phyloP scores from a whole-genome alignment of 192 early-diverging fungal genomes.

The Mortierella antarctica region DNA sequence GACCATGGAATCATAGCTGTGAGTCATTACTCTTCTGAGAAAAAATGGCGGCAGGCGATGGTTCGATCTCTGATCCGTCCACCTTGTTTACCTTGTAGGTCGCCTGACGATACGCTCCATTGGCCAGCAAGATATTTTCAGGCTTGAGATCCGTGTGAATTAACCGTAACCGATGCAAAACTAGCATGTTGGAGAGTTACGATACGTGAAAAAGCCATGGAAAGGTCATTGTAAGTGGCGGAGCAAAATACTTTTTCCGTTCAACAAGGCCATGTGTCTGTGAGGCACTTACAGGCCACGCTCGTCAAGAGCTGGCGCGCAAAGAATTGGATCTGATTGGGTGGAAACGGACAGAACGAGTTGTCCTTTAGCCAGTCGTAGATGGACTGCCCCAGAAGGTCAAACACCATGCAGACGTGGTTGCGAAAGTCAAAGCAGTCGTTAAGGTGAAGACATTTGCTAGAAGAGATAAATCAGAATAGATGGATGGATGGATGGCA shows the following conservation, averaged over 20 bases:
- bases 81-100: slow-evolving; percentile 54
- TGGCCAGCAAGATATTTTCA: slow-evolving; percentile 88
- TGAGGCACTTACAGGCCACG: slow-evolving; percentile 71
- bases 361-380: slow-evolving; percentile 97
- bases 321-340: slow-evolving; percentile 85
- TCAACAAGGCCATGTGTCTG: no score
- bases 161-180: slow-evolving; percentile 86
- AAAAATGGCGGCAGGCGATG: background rate
- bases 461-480: slow-evolving; percentile 25
- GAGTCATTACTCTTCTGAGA: background rate
- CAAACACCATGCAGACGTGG: slow-evolving; percentile 99
- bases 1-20: background rate
- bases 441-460: slow-evolving; percentile 90
- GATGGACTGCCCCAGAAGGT: slow-evolving; percentile 83
- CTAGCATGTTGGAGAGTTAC: slow-evolving; percentile 22
- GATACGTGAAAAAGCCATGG: background rate
- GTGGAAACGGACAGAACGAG: slow-evolving; percentile 91
- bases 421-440: slow-evolving; percentile 89
- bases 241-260: background rate
- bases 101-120: slow-evolving; percentile 65
- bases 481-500: background rate
- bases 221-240: background rate
- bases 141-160: slow-evolving; percentile 99
- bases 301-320: slow-evolving; percentile 86
- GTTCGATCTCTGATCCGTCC: background rate